Percentiles rank a stretch among this genome's conserved stretches.
Evolutionary conservation across 257 asterid genomes (phyloP).

Genomic region (Cinchona pubescens): DNA sequence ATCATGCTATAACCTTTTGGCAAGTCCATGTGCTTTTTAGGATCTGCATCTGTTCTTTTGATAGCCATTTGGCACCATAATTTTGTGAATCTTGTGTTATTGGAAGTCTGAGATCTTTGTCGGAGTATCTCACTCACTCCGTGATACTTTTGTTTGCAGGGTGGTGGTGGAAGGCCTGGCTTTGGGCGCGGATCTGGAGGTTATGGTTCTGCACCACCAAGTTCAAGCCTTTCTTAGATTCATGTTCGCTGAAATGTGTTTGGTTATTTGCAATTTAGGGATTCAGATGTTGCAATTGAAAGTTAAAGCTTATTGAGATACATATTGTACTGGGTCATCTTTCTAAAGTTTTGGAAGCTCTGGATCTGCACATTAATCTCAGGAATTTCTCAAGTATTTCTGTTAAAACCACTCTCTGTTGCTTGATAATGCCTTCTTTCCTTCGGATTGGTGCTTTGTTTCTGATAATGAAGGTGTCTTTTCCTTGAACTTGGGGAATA

Average conservation of each 20-base stretch:
- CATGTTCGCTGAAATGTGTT: not conserved
- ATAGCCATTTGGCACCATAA: not conserved
- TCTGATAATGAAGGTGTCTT: not conserved
- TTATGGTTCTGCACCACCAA: constrained; percentile 39
- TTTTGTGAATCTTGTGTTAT: not conserved
- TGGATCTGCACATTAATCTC: constrained; percentile 2
- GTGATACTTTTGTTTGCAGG: constrained; percentile 5
- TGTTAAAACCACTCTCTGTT: not conserved
- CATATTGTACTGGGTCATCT: constrained; percentile 18
- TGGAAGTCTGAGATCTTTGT: not conserved
- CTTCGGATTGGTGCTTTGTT: not conserved
- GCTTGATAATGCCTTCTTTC: not conserved
- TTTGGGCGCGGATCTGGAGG: constrained; percentile 45
- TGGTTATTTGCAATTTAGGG: constrained; percentile 20
- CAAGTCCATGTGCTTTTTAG: not conserved
- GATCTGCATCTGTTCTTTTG: not conserved
- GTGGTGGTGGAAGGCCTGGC: constrained; percentile 36
- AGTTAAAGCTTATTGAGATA: constrained; percentile 12
- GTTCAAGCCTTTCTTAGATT: constrained; percentile 34
- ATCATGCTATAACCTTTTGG: not conserved
- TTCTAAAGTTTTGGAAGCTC: constrained; percentile 35
- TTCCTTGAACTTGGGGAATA: no score
- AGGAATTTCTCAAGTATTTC: not conserved
- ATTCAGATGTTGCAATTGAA: constrained; percentile 9
- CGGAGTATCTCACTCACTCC: not conserved